phyloP scores from a whole-genome alignment of 2,329 filamentous ascomycete species.

The Aspergillus neoniger region DNA sequence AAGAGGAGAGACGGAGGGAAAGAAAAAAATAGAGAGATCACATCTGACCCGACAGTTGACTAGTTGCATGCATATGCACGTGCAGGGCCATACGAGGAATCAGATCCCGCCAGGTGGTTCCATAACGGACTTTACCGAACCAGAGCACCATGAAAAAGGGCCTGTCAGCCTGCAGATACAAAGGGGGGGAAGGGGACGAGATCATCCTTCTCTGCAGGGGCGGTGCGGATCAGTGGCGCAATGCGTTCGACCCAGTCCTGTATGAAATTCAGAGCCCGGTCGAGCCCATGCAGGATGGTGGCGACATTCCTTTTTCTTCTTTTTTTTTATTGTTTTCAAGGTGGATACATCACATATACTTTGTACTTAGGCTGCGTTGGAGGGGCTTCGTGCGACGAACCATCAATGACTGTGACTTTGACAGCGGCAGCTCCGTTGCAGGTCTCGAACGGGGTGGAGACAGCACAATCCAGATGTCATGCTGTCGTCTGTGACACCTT shows the following conservation, averaged over 20 bases:
- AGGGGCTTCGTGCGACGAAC: neutral
- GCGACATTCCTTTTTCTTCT: neutral
- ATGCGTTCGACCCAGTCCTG: neutral
- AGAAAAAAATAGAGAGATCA: neutral
- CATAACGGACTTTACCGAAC: neutral
- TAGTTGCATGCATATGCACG: conserved; percentile 12
- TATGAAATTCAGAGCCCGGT: neutral
- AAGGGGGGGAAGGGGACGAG: neutral
- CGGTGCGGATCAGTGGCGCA: neutral
- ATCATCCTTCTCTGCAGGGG: neutral
- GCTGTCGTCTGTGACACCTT: neutral
- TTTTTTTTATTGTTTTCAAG: neutral
- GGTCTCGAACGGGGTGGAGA: neutral
- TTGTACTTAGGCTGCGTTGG: neutral
- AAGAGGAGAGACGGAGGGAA: neutral
- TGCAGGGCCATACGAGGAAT: conserved; percentile 8
- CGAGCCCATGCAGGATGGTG: neutral
- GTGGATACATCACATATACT: neutral
- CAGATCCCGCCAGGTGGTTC: conserved; percentile 16
- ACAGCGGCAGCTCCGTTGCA: neutral
- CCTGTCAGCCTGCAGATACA: neutral
- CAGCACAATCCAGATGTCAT: neutral
- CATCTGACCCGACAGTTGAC: neutral
- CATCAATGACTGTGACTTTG: neutral
- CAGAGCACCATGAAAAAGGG: neutral